Evolutionary conservation across 2,329 filamentous ascomycete species (phyloP), one percentile per base, ranked within the genome.

Genomic region (Xylaria polymorpha): DNA sequence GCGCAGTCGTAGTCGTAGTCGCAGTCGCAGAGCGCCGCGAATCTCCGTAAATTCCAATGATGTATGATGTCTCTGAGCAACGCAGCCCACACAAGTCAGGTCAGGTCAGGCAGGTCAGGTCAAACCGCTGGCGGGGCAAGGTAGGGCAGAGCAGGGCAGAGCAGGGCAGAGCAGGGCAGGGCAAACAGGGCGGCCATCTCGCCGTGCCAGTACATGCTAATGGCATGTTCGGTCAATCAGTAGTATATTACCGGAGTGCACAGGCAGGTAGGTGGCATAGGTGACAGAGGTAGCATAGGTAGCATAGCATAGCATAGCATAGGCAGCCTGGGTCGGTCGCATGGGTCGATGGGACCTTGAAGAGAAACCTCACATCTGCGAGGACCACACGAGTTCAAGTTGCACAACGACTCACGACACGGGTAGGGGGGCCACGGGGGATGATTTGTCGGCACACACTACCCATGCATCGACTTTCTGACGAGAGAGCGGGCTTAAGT

Each of bases 291-390:
- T 60, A 29, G 55, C 64, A 55, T 48, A 50, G 56, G 59, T 58
- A 37, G 60, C 60, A 46, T 64, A 44, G 60, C 64, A 44, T 48
- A 50, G 56, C 53, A 41, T 29, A 37, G 60, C 60, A 46, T 64
- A 44, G 51, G 9, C 9, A 43, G 55, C 32, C 37, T 51, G 32
- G 22, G 59, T 32, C 22, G 58, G 64, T 66, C 53, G 66, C 66
- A 71, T 70, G 50, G 58, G 64, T 61, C 62, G 60, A 71, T 71
- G 69, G 46, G 57, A 72, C 69, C 57, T 65, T 61, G 61, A 66
- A 44, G 58, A 46, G 41, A 61, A 60, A 44, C 32, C 46, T 65
- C 53, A 39, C 59, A 55, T 64, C 50, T 39, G 59, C 43, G 66
- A 56, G 55, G 39, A 55, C 51, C 60, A 67, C 61, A 58, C 39